phyloP scores from a whole-genome alignment of 2,329 filamentous ascomycete species.

The Catunica adiposa region DNA sequence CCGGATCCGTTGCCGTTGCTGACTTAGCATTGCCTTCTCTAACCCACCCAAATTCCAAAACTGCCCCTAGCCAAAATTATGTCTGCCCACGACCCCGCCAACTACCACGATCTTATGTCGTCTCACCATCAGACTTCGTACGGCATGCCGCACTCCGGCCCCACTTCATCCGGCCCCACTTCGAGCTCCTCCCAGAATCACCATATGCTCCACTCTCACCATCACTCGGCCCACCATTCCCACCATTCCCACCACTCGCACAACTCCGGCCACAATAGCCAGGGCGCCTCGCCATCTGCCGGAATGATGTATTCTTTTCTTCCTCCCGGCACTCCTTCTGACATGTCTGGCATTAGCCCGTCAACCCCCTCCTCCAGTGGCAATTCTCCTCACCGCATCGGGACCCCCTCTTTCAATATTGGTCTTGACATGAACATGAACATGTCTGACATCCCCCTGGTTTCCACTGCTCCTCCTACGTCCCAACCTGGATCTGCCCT shows the following conservation, averaged over 20 bases:
- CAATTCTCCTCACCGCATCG: not conserved
- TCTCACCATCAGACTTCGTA: conserved; percentile 7
- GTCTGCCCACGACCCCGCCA: conserved; percentile 3
- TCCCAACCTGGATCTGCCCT: conserved; percentile 1
- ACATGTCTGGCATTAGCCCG: conserved; percentile 1
- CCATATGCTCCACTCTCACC: not conserved
- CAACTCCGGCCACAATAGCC: not conserved
- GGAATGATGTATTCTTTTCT: conserved; percentile 11
- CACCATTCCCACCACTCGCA: not conserved
- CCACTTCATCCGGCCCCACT: not conserved
- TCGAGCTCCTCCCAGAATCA: not conserved
- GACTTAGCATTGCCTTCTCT: not conserved
- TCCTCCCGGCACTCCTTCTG: conserved; percentile 1
- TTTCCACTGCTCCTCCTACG: conserved; percentile 3
- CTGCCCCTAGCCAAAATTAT: not conserved
- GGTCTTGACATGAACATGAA: conserved; percentile 8
- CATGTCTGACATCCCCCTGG: not conserved
- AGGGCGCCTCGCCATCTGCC: not conserved
- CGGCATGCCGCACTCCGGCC: not conserved
- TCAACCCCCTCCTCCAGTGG: not conserved
- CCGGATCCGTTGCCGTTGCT: not conserved
- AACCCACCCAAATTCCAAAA: not conserved
- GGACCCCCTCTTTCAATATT: not conserved
- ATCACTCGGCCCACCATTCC: not conserved
- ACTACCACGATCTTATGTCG: conserved; percentile 9